These are phyloP conservation scores for Trichoderma hamatum DNA, from an alignment of 2,329 filamentous ascomycete genomes.

Conservation along the genomic window DNA sequence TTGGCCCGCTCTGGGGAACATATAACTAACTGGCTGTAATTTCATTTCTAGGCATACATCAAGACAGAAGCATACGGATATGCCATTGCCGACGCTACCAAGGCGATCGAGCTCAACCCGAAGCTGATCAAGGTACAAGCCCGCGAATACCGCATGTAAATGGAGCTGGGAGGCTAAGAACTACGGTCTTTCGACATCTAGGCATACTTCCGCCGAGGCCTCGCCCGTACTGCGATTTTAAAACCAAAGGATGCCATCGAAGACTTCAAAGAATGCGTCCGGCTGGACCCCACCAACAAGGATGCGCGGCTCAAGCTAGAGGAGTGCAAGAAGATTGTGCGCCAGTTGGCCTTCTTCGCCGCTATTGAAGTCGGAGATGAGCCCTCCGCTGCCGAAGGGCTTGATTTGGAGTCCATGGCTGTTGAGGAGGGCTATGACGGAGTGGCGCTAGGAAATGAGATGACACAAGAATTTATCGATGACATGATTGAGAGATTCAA, in stretches of 20 bases:
- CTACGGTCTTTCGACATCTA: conserved; percentile 40
- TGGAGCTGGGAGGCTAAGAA: conserved; percentile 18
- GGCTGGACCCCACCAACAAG: conserved; percentile 83
- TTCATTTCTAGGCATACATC: conserved; percentile 72
- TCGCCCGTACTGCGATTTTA: conserved; percentile 89
- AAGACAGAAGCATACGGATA: conserved; percentile 95
- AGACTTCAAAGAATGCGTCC: conserved; percentile 90
- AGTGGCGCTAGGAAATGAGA: conserved; percentile 72
- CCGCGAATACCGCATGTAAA: not conserved
- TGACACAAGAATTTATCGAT: conserved; percentile 96
- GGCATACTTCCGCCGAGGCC: conserved; percentile 93
- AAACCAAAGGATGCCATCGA: conserved; percentile 84
- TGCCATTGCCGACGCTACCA: conserved; percentile 86
- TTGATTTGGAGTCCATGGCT: conserved; percentile 83
- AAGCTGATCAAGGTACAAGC: conserved; percentile 78
- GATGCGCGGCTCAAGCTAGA: conserved; percentile 88
- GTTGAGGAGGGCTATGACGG: conserved; percentile 89
- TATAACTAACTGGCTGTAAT: conserved; percentile 49
- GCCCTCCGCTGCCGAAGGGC: conserved; percentile 85
- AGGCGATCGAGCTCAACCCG: conserved; percentile 86
- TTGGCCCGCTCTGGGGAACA: conserved; percentile 34
- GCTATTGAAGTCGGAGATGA: conserved; percentile 93
- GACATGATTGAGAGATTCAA: conserved; percentile 98
- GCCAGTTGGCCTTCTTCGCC: conserved; percentile 87
- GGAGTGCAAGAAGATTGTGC: conserved; percentile 94